Evolutionary conservation across 2,329 filamentous ascomycete species (phyloP), one percentile per base, ranked within the genome.

Genomic region (Diatrype stigma): DNA sequence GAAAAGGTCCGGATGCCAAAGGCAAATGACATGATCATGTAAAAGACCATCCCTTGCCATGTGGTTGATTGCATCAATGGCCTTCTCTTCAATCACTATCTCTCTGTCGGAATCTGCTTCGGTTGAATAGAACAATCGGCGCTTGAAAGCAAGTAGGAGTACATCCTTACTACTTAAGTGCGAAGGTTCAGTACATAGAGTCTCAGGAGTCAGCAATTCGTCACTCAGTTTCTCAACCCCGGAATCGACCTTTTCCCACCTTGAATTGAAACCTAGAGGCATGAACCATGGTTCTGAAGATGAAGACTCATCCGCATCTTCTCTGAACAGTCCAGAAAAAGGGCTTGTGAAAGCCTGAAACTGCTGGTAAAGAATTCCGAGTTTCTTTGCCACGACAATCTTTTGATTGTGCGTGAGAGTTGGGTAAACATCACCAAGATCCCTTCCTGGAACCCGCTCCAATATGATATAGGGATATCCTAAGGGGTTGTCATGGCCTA

Each of bases 1-100:
- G 19, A 46, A 46, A 6, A 45, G 21, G 21, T 45, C 44, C 16
- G 44, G 30, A 34, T 46, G 44, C 44, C 44, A 46, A 17, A 46
- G 44, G 19, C 44, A 46, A 19, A 46, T 17, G 19, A 23, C 26
- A n/a, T 19, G 6, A 32, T 32, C 44, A 32, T 21, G 12, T 17
- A 46, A 23, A 8, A 46, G 23, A 26, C 26, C 26, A 21, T 32
- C 16, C 6, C 32, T n/a, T 17, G 44, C 44, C 16, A 46, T 34
- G 5, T 46, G 19, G 3, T 32, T 28, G 44, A 46, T 32, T 3
- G n/a, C 28, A 6, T 46, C 44, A 11, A 46, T 16, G 26, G 26
- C 23, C 32, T 32, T n/a, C 12, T 46, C 16, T 17, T 32, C 14
- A 34, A 46, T 46, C 3, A 10, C 16, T 2, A 46, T 10, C 12